Evolutionary conservation across 176 grass and related monocot genomes (phyloP).

Genomic region (Pharus latifolius): DNA sequence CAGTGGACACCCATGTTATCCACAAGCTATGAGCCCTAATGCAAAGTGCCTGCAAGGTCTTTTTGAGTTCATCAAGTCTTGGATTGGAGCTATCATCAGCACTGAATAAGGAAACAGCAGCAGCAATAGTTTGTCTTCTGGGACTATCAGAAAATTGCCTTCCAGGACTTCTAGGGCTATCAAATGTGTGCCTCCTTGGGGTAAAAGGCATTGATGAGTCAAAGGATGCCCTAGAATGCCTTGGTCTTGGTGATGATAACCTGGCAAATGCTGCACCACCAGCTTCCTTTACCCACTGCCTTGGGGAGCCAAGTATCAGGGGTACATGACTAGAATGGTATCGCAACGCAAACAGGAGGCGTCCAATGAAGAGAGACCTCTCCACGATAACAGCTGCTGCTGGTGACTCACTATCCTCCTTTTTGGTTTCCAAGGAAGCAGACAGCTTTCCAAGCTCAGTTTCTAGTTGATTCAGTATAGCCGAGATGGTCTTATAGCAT

Average conservation of each 20-base stretch:
- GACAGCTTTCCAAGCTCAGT: conserved; percentile 57
- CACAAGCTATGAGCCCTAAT: conserved; percentile 77
- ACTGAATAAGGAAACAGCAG: conserved; percentile 66
- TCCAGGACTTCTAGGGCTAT: conserved; percentile 70
- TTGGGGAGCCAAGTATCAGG: conserved; percentile 74
- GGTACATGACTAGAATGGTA: conserved; percentile 91
- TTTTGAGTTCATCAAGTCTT: conserved; percentile 84
- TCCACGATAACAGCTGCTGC: conserved; percentile 65
- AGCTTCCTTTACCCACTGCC: conserved; percentile 75
- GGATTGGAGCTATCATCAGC: conserved; percentile 65
- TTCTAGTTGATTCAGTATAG: conserved; percentile 69
- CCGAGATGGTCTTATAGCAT: conserved; percentile 63
- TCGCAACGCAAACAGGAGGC: conserved; percentile 81
- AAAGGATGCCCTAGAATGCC: conserved; percentile 45
- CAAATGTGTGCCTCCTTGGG: conserved; percentile 54
- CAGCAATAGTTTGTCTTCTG: conserved; percentile 83
- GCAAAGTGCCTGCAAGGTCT: conserved; percentile 54
- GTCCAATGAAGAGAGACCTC: conserved; percentile 82
- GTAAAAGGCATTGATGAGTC: conserved; percentile 40
- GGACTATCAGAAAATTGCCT: conserved; percentile 42
- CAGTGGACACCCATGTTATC: conserved; percentile 77
- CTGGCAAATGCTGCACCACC: conserved; percentile 33
- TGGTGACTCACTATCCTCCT: conserved; percentile 18
- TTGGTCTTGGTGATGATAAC: conserved; percentile 53
- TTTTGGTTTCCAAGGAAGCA: conserved; percentile 43